Evolutionary conservation across 768 basidiomycete genomes (phyloP).

Genomic region (Termitomyces sp.): DNA sequence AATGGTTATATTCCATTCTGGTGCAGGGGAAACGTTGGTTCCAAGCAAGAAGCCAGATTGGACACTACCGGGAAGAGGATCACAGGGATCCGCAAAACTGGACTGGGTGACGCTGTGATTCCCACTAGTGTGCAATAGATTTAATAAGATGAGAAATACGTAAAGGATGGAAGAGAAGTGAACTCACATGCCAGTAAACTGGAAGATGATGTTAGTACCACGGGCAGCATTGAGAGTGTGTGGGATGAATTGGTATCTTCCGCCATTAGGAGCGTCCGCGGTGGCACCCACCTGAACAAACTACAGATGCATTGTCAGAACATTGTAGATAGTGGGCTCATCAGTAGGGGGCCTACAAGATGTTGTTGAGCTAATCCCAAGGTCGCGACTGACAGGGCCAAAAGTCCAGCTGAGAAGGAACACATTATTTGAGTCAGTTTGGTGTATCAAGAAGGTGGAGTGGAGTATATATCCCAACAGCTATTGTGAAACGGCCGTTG

Average conservation of each 20-base stretch:
- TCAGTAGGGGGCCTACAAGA: constrained; percentile 1
- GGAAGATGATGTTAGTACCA: constrained; percentile 49
- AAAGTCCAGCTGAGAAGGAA: constrained; percentile 4
- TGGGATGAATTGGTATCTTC: constrained; percentile 48
- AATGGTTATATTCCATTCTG: constrained; percentile 51
- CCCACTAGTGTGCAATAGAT: constrained; percentile 28
- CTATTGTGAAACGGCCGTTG: no score
- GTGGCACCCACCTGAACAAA: constrained; percentile 40
- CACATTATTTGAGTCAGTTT: constrained; percentile 6
- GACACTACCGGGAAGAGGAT: constrained; percentile 43
- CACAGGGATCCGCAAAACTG: constrained; percentile 43
- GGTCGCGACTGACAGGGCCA: constrained; percentile 14
- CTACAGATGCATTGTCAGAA: constrained; percentile 17
- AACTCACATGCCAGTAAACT: constrained; percentile 44
- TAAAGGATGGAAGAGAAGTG: not conserved
- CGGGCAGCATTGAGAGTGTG: constrained; percentile 36
- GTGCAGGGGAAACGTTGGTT: constrained; percentile 24
- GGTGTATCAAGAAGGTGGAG: not conserved
- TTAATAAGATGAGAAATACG: no score
- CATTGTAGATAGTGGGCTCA: not conserved
- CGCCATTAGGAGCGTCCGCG: constrained; percentile 24
- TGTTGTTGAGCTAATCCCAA: constrained; percentile 24
- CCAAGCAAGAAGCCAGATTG: constrained; percentile 47
- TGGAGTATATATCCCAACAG: not conserved
- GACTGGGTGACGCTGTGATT: constrained; percentile 58